phyloP scores from a whole-genome alignment of 1,284 basidiomycete species.

The Psilocybe mexicana region DNA sequence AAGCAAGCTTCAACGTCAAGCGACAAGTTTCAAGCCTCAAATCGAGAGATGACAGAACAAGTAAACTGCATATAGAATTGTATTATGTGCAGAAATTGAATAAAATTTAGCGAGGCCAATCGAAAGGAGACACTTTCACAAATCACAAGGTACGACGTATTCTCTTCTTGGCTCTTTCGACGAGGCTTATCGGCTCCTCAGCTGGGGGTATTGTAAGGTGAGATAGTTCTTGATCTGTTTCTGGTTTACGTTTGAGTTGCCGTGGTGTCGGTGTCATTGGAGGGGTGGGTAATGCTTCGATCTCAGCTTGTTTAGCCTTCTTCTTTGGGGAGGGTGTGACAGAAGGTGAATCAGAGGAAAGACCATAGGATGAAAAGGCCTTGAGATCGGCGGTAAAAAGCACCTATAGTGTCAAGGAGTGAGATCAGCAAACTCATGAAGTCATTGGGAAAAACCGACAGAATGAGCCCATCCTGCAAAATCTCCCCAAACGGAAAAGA shows the following conservation, averaged over 20 bases:
- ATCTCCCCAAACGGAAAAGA: constrained; percentile 74
- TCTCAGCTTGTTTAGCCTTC: constrained; percentile 6
- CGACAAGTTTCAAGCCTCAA: no score
- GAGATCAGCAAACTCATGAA: no score
- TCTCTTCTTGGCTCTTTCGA: constrained; percentile 30
- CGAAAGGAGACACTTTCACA: not conserved
- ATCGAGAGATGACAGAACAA: no score
- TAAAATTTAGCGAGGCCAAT: no score
- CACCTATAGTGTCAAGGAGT: constrained; percentile 41
- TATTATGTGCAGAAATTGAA: no score
- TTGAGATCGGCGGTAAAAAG: constrained; percentile 59
- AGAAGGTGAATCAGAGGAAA: constrained; percentile 19
- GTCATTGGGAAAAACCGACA: constrained; percentile 41
- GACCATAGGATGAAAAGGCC: constrained; percentile 45
- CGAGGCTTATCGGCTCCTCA: constrained; percentile 19
- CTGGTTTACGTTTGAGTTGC: constrained; percentile 27
- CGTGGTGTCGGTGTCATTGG: constrained; percentile 28
- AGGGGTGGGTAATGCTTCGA: constrained; percentile 23
- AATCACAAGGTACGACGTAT: constrained; percentile 25
- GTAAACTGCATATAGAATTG: no score
- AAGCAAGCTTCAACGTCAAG: no score
- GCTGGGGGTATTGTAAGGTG: not conserved
- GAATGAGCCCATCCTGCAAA: constrained; percentile 94
- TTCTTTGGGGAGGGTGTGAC: constrained; percentile 12
- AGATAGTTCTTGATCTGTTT: not conserved